Evolutionary conservation across 129 eudicot genomes (phyloP), one percentile per base, ranked within the genome.

Genomic region (Lactuca sativa): DNA sequence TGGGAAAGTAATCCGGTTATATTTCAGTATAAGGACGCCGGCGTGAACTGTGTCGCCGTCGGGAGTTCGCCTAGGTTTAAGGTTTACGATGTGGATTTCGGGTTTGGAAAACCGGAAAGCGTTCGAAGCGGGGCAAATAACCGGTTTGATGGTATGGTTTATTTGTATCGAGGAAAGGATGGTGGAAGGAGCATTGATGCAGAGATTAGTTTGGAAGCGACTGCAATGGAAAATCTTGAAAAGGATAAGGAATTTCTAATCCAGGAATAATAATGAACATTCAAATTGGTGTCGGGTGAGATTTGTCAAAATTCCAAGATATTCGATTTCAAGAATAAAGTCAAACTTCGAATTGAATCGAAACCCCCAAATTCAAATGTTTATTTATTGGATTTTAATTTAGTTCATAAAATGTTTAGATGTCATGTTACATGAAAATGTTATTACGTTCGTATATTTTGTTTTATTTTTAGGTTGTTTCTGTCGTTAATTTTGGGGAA

Each of bases 141-240:
- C 78, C 82, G 99, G 80, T 93, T 93, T 58, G 97, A 93, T 61
- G 99, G 99, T 15, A 90, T 93, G 99, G 92, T 93, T 72, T 89
- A 90, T 71, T 59, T 93, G 84, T 93, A 93, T 73, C 95, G 76
- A 15, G 99, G 85, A 9, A 93, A 90, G 66, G 71, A 77, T 36
- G 97, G 99, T 7, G 99, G 93, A 16, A 80, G 75, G 64, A 75
- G 97, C 79, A 93, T 93, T 63, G 99, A 93, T 75, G 90, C 87
- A 61, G 97, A 93, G 87, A 93, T 93, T 14, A 90, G 86, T 71
- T 87, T 93, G 95, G 99, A 93, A 41, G 87, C 83, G 7, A 71
- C 60, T 52, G 95, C 97, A 11, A 93, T 93, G 99, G 99, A 90
- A 70, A 90, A 67, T 56, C 62, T 93, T 66, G 97, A 89, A 82